Evolutionary conservation across 2,329 filamentous ascomycete species (phyloP).

Genomic region (Diaporthe sp.): DNA sequence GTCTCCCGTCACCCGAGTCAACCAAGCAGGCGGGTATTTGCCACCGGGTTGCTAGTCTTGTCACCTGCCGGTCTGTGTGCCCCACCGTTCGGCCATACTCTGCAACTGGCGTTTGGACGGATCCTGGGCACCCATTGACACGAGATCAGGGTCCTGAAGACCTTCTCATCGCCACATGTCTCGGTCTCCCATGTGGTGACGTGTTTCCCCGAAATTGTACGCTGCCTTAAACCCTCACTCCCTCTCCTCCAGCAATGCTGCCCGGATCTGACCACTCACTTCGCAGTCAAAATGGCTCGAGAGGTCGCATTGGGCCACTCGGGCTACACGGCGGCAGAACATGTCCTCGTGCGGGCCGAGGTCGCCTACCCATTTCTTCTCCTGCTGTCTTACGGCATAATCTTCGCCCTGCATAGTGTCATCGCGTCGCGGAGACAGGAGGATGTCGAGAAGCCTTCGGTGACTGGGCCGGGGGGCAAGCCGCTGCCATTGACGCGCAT

Average conservation of each 20-base stretch:
- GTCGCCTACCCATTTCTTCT: slow-evolving; percentile 66
- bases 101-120: slow-evolving; percentile 37
- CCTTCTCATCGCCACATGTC: slow-evolving; percentile 39
- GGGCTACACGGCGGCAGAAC: slow-evolving; percentile 52
- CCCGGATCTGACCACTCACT: slow-evolving; percentile 19
- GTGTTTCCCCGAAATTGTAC: slow-evolving; percentile 33
- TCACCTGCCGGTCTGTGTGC: slow-evolving; percentile 37
- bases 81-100: slow-evolving; percentile 41
- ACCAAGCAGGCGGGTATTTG: slow-evolving; percentile 36
- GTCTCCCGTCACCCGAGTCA: slow-evolving; percentile 28
- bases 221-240: slow-evolving; percentile 25
- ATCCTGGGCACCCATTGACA: slow-evolving; percentile 38
- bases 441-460: slow-evolving; percentile 58
- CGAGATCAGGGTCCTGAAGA: slow-evolving; percentile 40
- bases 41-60: slow-evolving; percentile 39
- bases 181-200: slow-evolving; percentile 39
- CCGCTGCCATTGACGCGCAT: slow-evolving; percentile 74
- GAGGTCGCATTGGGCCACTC: slow-evolving; percentile 35
- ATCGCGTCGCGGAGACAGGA: slow-evolving; percentile 64
- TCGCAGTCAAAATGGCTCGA: slow-evolving; percentile 35
- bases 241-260: neutral
- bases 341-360: slow-evolving; percentile 60
- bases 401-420: slow-evolving; percentile 66
- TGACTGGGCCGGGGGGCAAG: slow-evolving; percentile 88
- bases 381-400: slow-evolving; percentile 63